A percentile compares a stretch with the other conserved stretches of the same genome.
Evolutionary conservation across 2,329 filamentous ascomycete genomes (phyloP).

Genomic region (Calonectria hawksworthii): DNA sequence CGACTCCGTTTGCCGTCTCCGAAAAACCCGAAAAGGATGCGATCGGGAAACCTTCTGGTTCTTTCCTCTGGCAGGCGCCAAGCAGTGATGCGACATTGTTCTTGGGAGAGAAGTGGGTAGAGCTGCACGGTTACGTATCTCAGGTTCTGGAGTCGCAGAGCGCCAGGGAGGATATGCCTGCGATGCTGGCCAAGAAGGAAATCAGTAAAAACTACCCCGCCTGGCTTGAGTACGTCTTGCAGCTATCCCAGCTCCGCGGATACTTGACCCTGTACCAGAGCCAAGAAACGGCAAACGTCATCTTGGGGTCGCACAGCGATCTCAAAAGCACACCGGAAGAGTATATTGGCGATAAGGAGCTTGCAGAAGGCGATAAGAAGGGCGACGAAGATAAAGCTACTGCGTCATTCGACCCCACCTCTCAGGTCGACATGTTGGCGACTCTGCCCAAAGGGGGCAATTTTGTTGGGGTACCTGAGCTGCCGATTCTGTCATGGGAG

Average conservation of each 20-base stretch:
- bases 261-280: slow-evolving; percentile 87
- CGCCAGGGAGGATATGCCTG: slow-evolving; percentile 50
- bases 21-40: slow-evolving; percentile 32
- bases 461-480: slow-evolving; percentile 58
- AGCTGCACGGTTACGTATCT: slow-evolving; percentile 85
- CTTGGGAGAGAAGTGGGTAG: slow-evolving; percentile 88
- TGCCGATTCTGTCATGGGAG: slow-evolving; percentile 76
- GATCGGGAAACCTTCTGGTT: slow-evolving; percentile 53
- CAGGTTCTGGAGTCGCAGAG: slow-evolving; percentile 67
- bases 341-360: slow-evolving; percentile 55
- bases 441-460: slow-evolving; percentile 60
- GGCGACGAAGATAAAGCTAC: slow-evolving; percentile 48
- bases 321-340: slow-evolving; percentile 81
- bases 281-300: slow-evolving; percentile 62
- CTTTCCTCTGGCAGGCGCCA: slow-evolving; percentile 89
- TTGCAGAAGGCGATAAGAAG: slow-evolving; percentile 42
- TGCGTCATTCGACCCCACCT: slow-evolving; percentile 56
- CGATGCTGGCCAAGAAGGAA: slow-evolving; percentile 65
- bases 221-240: slow-evolving; percentile 84
- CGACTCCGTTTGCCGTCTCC: slow-evolving; percentile 66
- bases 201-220: slow-evolving; percentile 79
- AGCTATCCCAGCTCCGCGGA: slow-evolving; percentile 81
- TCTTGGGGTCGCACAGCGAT: slow-evolving; percentile 85
- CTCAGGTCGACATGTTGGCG: slow-evolving; percentile 61
- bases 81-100: slow-evolving; percentile 86